These are phyloP conservation scores for Gremmenia infestans DNA, from an alignment of 2,329 filamentous ascomycete genomes.

Conservation along the genomic window DNA sequence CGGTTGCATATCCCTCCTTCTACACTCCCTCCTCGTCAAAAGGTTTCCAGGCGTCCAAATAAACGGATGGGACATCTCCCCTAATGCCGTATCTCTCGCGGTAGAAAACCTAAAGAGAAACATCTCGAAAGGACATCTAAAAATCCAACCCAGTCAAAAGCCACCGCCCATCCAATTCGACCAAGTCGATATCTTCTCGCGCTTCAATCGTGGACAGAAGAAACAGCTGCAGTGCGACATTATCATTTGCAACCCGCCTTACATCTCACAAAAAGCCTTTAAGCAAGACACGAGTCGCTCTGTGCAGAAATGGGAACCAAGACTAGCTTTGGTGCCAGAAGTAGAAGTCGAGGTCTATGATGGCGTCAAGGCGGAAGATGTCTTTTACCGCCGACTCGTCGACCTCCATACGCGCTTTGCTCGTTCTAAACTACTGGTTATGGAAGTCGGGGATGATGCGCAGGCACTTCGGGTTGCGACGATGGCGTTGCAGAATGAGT, in stretches of 20 bases:
- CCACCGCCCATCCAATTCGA: conserved; percentile 15
- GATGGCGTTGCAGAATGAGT: conserved; percentile 34
- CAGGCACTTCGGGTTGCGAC: conserved; percentile 62
- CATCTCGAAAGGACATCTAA: conserved; percentile 27
- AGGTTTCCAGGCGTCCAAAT: conserved; percentile 46
- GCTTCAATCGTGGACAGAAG: conserved; percentile 23
- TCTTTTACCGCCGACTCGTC: conserved; percentile 66
- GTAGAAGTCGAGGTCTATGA: background rate
- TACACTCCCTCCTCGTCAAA: conserved; percentile 55
- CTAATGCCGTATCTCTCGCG: conserved; percentile 60
- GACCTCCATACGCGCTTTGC: conserved; percentile 43
- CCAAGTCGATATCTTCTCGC: conserved; percentile 41
- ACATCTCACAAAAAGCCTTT: conserved; percentile 66
- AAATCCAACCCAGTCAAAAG: conserved; percentile 7
- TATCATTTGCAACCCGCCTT: conserved; percentile 85
- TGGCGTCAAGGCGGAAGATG: conserved; percentile 29
- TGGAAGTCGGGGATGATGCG: conserved; percentile 66
- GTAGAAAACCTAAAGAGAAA: conserved; percentile 57
- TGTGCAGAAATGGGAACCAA: conserved; percentile 78
- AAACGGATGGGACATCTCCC: conserved; percentile 71
- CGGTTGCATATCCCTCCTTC: conserved; percentile 79
- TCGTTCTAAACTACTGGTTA: conserved; percentile 51
- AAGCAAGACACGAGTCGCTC: conserved; percentile 60
- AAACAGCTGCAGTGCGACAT: conserved; percentile 37
- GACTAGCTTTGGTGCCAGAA: conserved; percentile 63